Base-by-base conservation (phyloP, 306 rosid species). In the Cicer chorassanicum region DNA sequence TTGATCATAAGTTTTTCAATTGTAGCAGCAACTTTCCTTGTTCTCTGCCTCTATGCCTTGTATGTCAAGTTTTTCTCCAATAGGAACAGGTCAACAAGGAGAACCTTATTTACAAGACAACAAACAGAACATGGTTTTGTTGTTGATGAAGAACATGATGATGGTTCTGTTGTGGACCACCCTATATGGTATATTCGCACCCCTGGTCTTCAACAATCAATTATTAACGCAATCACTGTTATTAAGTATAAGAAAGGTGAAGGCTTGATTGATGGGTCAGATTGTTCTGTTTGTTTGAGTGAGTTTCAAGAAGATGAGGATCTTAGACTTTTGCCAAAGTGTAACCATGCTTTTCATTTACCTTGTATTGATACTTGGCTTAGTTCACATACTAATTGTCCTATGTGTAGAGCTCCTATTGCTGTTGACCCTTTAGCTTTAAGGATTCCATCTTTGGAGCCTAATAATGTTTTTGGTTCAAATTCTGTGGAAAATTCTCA, bases 311-410 rank as follows among this genome's bases (percentile, higher is more conserved):
- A 93, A n/a, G 92, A 87, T 9, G 96, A 93, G 61, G 81, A 60
- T 66, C 78, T 93, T 8, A 82, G 98, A 29, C 90, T 93, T 1
- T 68, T 93, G 83, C 98, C 98, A 0, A 91, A 90, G 86, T 93
- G 98, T 49, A 91, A 79, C 64, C 98, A 93, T 67, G 98, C 98
- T 74, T 93, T 93, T 60, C 98, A 93, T 62, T 54, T 86, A 9
- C 87, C 89, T 14, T 93, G 98, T 78, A 91, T 93, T 74, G 98
- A 93, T 55, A 93, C 96, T 1, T 93, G 98, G 98, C 98, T 93
- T 15, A 38, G 86, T 56, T 93, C 98, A 1, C 98, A 93, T 42
- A 93, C 93, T 16, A 93, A 82, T 15, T 93, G 98, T 59, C 98
- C 98, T 76, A 69, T 91, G 92, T 93, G 98, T 8, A 86, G 98